Evolutionary conservation across 1,284 basidiomycete genomes (phyloP).

Genomic region (Entoloma clypeatum): DNA sequence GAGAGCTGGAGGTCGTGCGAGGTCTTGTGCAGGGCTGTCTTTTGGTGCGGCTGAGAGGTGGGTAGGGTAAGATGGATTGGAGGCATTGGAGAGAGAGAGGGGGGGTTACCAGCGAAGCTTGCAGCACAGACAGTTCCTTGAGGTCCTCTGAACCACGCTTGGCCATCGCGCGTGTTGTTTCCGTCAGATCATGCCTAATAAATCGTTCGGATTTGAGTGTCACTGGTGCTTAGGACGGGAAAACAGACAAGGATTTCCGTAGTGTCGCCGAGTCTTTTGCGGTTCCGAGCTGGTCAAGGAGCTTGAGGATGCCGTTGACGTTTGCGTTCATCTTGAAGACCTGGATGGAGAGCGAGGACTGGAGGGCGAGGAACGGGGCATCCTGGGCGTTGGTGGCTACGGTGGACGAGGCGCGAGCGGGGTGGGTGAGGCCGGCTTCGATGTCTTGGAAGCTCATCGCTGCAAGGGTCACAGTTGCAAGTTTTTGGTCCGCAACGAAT

Average conservation of each 20-base stretch:
- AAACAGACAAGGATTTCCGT: slow-evolving; percentile 73
- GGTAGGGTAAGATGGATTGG: slow-evolving; percentile 3
- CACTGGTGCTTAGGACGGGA: not conserved
- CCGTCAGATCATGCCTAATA: slow-evolving; percentile 80
- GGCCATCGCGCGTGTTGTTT: slow-evolving; percentile 90
- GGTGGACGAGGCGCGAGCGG: slow-evolving; percentile 37
- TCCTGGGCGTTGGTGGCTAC: slow-evolving; percentile 64
- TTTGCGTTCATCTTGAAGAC: slow-evolving; percentile 99
- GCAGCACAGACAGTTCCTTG: slow-evolving; percentile 77
- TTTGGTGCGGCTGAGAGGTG: slow-evolving; percentile 58
- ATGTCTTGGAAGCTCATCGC: slow-evolving; percentile 79
- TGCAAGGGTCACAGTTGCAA: too few relatives aligned
- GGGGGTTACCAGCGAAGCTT: slow-evolving; percentile 55
- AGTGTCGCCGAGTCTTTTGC: slow-evolving; percentile 71
- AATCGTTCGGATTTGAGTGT: not conserved
- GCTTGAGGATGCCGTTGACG: slow-evolving; percentile 89
- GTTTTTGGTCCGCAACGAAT: too few relatives aligned
- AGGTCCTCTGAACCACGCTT: slow-evolving; percentile 92
- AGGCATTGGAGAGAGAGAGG: slow-evolving; percentile 5
- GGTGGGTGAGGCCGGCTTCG: slow-evolving; percentile 56
- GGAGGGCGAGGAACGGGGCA: slow-evolving; percentile 71
- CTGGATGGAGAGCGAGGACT: slow-evolving; percentile 87
- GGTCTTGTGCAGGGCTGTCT: slow-evolving; percentile 82
- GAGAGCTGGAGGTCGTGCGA: slow-evolving; percentile 92
- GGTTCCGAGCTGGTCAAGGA: slow-evolving; percentile 89